phyloP scores from a whole-genome alignment of 164 flowering plant species.

The Santalum album region DNA sequence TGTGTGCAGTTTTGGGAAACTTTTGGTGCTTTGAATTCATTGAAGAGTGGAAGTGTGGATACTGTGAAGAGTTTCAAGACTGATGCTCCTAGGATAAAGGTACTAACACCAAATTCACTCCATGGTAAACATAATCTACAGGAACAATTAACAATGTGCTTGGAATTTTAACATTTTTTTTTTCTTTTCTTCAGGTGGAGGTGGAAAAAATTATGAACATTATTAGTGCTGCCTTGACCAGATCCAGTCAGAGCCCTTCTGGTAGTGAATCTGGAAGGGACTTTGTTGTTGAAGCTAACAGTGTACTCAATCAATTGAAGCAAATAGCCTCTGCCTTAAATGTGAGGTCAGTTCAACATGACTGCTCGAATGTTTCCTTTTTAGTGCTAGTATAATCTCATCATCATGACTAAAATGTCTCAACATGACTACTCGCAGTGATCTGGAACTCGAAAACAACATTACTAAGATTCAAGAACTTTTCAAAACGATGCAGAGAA shows the following conservation, averaged over 20 bases:
- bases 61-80: neutral
- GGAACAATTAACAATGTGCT: neutral
- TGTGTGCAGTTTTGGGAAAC: constrained; percentile 11
- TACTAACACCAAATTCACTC: constrained; percentile 2
- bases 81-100: constrained; percentile 15
- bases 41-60: neutral
- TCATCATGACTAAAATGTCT: too few relatives aligned
- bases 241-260: neutral
- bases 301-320: constrained; percentile 15
- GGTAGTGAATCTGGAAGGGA: constrained; percentile 2
- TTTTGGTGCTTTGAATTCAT: constrained; percentile 8
- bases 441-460: constrained; percentile 5
- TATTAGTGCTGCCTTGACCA: constrained; percentile 11
- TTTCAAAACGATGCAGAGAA: constrained; percentile 8
- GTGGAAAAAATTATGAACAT: constrained; percentile 12
- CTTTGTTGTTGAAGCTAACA: constrained; percentile 6
- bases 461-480: constrained; percentile 6
- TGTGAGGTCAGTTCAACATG: constrained; percentile 11
- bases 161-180: neutral
- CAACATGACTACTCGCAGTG: constrained; percentile 7
- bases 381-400: neutral
- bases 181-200: constrained; percentile 11
- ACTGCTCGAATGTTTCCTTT: neutral
- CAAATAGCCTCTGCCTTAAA: constrained; percentile 9
- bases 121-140: neutral